Conservation (phyloP, 805 yeast genomes). For the Komagataella kurtzmanii region DNA sequence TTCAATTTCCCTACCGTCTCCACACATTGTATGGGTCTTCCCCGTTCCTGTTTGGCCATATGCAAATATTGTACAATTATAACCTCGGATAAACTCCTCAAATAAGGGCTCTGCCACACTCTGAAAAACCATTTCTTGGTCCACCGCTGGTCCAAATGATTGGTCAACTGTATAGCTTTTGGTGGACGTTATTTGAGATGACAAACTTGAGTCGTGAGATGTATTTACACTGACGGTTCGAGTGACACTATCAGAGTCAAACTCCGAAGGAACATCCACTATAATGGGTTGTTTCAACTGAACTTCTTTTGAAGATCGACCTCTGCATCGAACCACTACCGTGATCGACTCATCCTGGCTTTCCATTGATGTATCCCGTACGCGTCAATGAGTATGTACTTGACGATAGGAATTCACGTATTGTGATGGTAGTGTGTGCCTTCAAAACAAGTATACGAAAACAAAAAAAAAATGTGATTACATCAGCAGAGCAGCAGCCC, state of each 20-base stretch:
- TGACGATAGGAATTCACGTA: background rate
- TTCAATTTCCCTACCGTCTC: constrained; percentile 14
- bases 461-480: background rate
- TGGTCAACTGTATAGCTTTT: constrained; percentile 38
- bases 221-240: constrained; percentile 10
- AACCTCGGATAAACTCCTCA: constrained; percentile 34
- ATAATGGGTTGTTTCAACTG: constrained; percentile 30
- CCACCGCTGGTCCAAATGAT: constrained; percentile 39
- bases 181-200: constrained; percentile 11
- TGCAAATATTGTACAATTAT: constrained; percentile 41
- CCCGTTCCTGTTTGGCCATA: constrained; percentile 56
- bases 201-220: constrained; percentile 11
- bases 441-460: background rate
- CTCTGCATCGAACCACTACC: constrained; percentile 43
- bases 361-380: background rate
- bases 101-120: constrained; percentile 34
- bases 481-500: background rate
- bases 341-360: constrained; percentile 21
- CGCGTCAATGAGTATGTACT: background rate
- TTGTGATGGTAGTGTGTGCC: background rate
- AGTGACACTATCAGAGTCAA: constrained; percentile 1
- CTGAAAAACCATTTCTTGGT: constrained; percentile 30
- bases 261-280: constrained; percentile 29
- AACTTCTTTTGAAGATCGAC: constrained; percentile 29
- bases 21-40: constrained; percentile 49